Evolutionary conservation across 1,284 basidiomycete genomes (phyloP), one percentile per base, ranked within the genome.

Genomic region (Ustilago nuda): DNA sequence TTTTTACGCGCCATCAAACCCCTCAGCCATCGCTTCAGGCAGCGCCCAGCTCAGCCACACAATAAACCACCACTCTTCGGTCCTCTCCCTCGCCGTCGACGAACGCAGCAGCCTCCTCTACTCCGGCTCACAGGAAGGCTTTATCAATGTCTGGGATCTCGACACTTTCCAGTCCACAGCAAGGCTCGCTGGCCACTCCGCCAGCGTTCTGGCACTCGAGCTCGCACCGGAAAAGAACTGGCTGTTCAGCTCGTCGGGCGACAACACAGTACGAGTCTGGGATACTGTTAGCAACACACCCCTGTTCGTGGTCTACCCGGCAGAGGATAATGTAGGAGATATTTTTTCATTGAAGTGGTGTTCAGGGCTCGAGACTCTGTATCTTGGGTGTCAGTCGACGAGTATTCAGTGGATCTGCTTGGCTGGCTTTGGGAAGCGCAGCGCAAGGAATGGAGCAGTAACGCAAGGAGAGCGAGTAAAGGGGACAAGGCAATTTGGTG

Each of bases 291-390:
- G 90, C 0, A 89, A 96, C 15, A 86, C 88, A 13, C 90, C 91
- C 4, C 87, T 97, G 41, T 94, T 92, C 82, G 88, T 94, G 56
- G 89, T 98, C 39, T 89, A 91, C 65, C 94, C 95, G 0, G 93
- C 94, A 80, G 89, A 92, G 62, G 93, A 95, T 79, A 92, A 91
- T 3, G 91, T 94, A 2, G 95, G 95, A 43, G 96, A 98, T 84
- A 90, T 98, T 59, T 95, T 94, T 87, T 61, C 77, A 12, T 88
- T 98, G 2, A 90, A 90, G 0, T 98, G 94, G 92, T 91, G 91
- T 13, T 87, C 91, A 1, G 84, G 87, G 11, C 88, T 91, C 9
- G 90, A 91, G 71, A 92, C 92, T 0, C 88, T 97, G 45, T 96
- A 93, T 85, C 89, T 97, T 61, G 95, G 94, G 13, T 78, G 93